Evolutionary conservation across 2,329 filamentous ascomycete species (phyloP), one percentile per base, ranked within the genome.

Genomic region (Fusarium robinianum): DNA sequence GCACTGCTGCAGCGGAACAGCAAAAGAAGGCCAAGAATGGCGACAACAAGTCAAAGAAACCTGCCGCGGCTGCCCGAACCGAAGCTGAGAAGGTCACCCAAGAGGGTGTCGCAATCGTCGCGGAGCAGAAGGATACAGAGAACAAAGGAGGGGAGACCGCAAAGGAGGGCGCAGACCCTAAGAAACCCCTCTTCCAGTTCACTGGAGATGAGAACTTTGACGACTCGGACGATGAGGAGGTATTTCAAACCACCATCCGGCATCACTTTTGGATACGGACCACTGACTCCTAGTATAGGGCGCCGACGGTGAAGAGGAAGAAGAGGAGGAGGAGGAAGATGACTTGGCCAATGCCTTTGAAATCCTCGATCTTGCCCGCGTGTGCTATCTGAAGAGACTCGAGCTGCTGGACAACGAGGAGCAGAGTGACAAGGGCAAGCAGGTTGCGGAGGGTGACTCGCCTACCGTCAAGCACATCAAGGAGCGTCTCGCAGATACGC

Each of bases 121-220:
- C 72, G 0, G 74, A 75, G 33, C 67, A 71, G 35, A 72, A 73
- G n/a, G 71, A 72, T 14, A 70, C 63, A 56, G 62, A 67, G 26
- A 60, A 70, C 39, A 67, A 69, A 25, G 60, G 61, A 12, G 68
- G 69, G 18, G 71, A 70, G 16, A 70, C 64, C 29, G 58, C 61
- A 10, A 71, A 75, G 21, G 72, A 46, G 24, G 57, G 51, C 5
- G 16, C 55, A 7, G 64, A 66, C 32, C 51, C 57, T 5, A 87
- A 85, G 67, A 92, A 91, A 67, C 83, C 88, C 0, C 81, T 89
- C 52, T 96, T 99, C 68, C 88, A 95, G 60, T 95, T 99, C 64
- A 87, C 84, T 5, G 94, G 94, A 44, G 92, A 97, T 64, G 92
- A 96, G 69, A 92, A 96, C 65, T 96, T 90, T 73, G 88, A 89